Conservation (phyloP, 73 alveolate genomes). For the Paramecium bursaria region DNA sequence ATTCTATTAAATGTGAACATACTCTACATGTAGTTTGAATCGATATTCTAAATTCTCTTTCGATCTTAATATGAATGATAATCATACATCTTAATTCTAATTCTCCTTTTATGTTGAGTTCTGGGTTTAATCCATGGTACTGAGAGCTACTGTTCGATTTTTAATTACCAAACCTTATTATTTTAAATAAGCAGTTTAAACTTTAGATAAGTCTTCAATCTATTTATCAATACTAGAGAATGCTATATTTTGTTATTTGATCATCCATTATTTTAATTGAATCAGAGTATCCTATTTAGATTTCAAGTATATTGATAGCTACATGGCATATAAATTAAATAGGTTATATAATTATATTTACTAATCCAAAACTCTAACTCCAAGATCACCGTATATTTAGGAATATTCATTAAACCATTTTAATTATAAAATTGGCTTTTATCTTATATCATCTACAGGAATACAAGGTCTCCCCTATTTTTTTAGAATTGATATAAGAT, state of each 20-base stretch:
- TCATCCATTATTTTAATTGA: background rate
- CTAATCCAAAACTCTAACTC: background rate
- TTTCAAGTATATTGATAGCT: background rate
- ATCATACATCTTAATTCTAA: background rate
- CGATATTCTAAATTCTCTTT: constrained; percentile 33
- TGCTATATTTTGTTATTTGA: background rate
- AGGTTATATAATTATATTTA: constrained; percentile 23
- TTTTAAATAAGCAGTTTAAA: background rate
- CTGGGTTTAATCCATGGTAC: constrained; percentile 58
- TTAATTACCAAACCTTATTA: constrained; percentile 21
- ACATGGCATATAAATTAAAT: constrained; percentile 38
- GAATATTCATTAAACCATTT: constrained; percentile 38
- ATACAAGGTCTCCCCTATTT: constrained; percentile 53
- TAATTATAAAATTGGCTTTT: background rate
- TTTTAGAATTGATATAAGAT: background rate
- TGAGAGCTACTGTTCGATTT: constrained; percentile 30
- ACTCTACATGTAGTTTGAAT: background rate
- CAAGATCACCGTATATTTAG: constrained; percentile 13
- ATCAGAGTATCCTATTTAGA: constrained; percentile 1
- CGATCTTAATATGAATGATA: background rate
- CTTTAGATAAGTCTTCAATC: background rate
- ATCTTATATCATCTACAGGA: background rate
- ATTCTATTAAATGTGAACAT: background rate
- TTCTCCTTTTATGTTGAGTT: background rate
- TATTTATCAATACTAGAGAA: constrained; percentile 55